Percentiles rank a stretch among this genome's conserved stretches.
These are phyloP conservation scores for Populus ilicifolia DNA, from an alignment of 345 rosid species.

Conservation along the genomic window DNA sequence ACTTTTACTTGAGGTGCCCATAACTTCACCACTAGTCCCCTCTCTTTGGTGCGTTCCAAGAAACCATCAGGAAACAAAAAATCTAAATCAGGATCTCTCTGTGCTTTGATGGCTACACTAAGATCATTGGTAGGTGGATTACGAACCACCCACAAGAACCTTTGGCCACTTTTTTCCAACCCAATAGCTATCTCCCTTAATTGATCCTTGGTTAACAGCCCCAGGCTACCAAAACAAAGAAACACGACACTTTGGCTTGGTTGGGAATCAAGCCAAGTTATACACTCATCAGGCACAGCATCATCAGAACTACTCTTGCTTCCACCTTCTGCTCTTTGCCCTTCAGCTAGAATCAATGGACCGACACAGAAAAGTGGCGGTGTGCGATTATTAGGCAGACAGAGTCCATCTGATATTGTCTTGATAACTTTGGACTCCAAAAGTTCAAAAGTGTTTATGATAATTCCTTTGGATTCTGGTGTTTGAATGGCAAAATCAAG, in stretches of 20 bases:
- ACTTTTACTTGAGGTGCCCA: slow-evolving; percentile 64
- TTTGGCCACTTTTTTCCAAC: slow-evolving; percentile 36
- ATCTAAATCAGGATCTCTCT: slow-evolving; percentile 17
- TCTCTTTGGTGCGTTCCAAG: slow-evolving; percentile 29
- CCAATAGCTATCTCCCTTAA: slow-evolving; percentile 47
- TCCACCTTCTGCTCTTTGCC: slow-evolving; percentile 7
- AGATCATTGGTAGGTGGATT: slow-evolving; percentile 25
- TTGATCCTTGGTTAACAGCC: slow-evolving; percentile 33
- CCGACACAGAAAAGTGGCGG: slow-evolving; percentile 49
- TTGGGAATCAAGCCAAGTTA: slow-evolving; percentile 43
- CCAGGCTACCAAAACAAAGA: slow-evolving; percentile 46
- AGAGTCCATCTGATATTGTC: slow-evolving; percentile 43
- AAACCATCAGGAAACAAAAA: slow-evolving; percentile 35
- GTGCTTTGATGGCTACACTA: slow-evolving; percentile 5
- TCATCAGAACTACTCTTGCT: neutral
- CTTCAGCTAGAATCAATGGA: slow-evolving; percentile 39
- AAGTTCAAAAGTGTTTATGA: slow-evolving; percentile 50
- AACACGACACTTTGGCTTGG: slow-evolving; percentile 36
- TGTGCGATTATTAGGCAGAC: slow-evolving; percentile 27
- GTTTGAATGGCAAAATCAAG: neutral
- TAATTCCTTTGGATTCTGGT: slow-evolving; percentile 34
- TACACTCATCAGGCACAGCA: slow-evolving; percentile 16
- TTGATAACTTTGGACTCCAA: slow-evolving; percentile 42
- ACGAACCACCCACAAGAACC: slow-evolving; percentile 53
- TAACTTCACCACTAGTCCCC: slow-evolving; percentile 44